These are phyloP conservation scores for Gossypium rotundifolium DNA, from an alignment of 345 rosid genomes.

Conservation along the genomic window DNA sequence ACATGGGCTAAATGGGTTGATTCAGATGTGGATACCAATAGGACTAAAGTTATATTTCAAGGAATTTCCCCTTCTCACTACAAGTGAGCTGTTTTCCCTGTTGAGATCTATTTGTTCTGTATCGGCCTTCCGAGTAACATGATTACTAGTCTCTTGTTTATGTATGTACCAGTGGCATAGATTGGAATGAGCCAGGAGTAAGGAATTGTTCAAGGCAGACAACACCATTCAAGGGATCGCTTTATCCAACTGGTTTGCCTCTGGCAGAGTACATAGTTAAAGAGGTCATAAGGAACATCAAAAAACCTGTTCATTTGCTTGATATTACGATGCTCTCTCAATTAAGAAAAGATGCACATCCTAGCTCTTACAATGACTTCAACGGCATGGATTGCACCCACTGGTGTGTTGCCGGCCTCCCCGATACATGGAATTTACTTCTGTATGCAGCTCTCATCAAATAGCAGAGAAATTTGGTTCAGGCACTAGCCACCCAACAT, in stretches of 20 bases:
- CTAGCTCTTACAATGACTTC: conserved; percentile 41
- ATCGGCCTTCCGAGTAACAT: background rate
- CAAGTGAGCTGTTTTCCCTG: conserved; percentile 33
- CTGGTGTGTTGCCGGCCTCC: conserved; percentile 68
- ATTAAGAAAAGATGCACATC: conserved; percentile 70
- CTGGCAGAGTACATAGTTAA: conserved; percentile 19
- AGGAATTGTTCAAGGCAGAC: conserved; percentile 41
- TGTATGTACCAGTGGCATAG: conserved; percentile 31
- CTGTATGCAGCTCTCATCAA: conserved; percentile 32
- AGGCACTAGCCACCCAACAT: too few relatives aligned
- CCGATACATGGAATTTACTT: conserved; percentile 61
- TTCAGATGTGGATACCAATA: conserved; percentile 53
- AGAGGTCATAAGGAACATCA: too few relatives aligned
- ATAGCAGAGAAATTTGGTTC: background rate
- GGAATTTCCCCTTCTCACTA: conserved; percentile 78
- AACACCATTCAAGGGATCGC: conserved; percentile 33
- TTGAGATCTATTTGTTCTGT: background rate
- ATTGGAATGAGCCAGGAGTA: conserved; percentile 51
- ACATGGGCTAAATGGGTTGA: conserved; percentile 44
- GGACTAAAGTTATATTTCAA: conserved; percentile 59
- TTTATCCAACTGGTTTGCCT: conserved; percentile 31
- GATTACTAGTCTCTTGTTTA: too few relatives aligned
- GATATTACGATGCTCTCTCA: conserved; percentile 5
- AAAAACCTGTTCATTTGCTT: too few relatives aligned
- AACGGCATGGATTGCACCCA: conserved; percentile 66